Base-by-base conservation (phyloP, 352 stramenopile species). In the Phytophthora cactorum region DNA sequence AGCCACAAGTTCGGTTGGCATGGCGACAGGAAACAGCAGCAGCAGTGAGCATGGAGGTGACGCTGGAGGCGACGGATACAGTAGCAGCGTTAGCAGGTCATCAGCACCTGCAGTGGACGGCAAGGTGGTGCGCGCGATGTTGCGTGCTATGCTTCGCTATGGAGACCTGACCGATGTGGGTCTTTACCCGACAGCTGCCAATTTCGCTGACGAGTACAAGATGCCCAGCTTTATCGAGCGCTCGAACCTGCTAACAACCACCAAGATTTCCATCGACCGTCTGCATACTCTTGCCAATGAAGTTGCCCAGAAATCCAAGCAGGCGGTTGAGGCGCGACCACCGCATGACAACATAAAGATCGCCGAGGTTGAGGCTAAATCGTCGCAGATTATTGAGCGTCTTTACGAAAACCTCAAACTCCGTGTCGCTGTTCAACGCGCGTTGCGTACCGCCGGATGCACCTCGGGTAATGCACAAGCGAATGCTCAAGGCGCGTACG, bases 351-450 rank as follows among this genome's bases (percentile, higher is more conserved):
- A 59, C 38, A 85, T 92, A 41, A 95, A 93, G 63, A 91, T 81
- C 52, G 75, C 52, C 3, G 88, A 96, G 28, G 85, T 95, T 7
- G 88, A 96, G 44, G 78, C 91, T 49, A 88, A 79, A 61, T 75
- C 88, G 38, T 84, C 75, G 10, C 82, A 91, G 47, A 74, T 96
- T 52, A 82, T 96, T 53, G 88, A 94, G 70, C 82, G 88, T 3
- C 66, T 96, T 52, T 94, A 93, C 46, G 88, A 96, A 38, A 96
- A 96, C 60, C 64, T 96, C 3, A 96, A 96, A 68, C 76, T 96
- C 2, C 84, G 88, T 5, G 80, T 96, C 7, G 88, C 86, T 29
- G 82, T 96, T 46, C 88, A 96, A 64, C 86, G 86, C 7, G 86
- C 86, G 0, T 58, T 96, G 32, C 75, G 81, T 10, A 81, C 80